phyloP scores from a whole-genome alignment of 2,329 filamentous ascomycete genomes.

The Penicillium sp. region DNA sequence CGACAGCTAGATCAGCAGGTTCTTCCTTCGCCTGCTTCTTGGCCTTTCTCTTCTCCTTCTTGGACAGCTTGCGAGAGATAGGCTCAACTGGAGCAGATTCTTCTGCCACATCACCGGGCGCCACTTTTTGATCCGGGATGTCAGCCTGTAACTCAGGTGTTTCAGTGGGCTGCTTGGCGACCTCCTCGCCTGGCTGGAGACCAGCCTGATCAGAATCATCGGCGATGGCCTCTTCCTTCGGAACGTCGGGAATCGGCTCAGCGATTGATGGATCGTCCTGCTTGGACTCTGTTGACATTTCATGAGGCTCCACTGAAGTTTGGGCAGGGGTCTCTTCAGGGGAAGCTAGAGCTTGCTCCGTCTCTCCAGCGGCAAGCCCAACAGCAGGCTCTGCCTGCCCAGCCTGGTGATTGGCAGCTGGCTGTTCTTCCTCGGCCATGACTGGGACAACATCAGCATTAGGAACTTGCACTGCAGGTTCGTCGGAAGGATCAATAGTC shows the following conservation, averaged over 20 bases:
- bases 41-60: constrained; percentile 36
- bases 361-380: not conserved
- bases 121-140: no score
- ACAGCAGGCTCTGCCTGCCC: not conserved
- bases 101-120: constrained; percentile 1
- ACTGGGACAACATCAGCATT: not conserved
- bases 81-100: constrained; percentile 11
- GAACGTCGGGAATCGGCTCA: not conserved
- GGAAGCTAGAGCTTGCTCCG: not conserved
- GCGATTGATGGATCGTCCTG: not conserved
- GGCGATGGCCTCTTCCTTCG: not conserved
- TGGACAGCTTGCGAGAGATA: constrained; percentile 27
- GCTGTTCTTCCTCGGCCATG: not conserved
- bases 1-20: constrained; percentile 1
- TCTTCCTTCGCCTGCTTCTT: constrained; percentile 25
- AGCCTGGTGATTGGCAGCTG: not conserved
- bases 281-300: constrained; percentile 2
- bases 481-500: not conserved
- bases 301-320: not conserved
- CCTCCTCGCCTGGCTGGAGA: not conserved
- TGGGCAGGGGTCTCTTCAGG: constrained; percentile 1
- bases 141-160: not conserved
- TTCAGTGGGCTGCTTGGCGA: no score
- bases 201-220: not conserved
- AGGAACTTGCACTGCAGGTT: not conserved